A percentile compares a stretch with the other conserved stretches of the same genome.
phyloP scores from a whole-genome alignment of 352 stramenopile species.

The Phytophthora quininea region DNA sequence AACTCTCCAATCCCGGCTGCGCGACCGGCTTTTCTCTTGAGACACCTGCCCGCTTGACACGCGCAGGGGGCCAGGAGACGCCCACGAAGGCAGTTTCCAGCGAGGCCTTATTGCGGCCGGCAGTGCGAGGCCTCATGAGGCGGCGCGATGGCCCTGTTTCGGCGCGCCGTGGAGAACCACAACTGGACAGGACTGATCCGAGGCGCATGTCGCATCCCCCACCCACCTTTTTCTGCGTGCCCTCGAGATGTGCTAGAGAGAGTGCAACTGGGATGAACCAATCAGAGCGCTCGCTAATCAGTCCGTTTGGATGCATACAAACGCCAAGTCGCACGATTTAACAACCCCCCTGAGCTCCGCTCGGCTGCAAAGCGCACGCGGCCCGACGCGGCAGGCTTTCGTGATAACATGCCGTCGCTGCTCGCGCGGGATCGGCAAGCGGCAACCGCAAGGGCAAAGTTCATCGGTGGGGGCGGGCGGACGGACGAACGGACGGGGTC shows the following conservation, averaged over 20 bases:
- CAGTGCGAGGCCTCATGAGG: neutral
- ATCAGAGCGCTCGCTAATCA: constrained; percentile 17
- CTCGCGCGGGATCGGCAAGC: neutral
- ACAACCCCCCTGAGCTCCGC: neutral
- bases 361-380: neutral
- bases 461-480: neutral
- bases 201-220: constrained; percentile 32
- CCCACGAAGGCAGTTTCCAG: neutral
- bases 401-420: neutral
- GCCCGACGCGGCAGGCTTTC: neutral
- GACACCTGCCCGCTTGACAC: constrained; percentile 20
- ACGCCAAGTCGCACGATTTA: neutral
- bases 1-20: neutral
- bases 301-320: constrained; percentile 21
- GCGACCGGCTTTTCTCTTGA: constrained; percentile 35
- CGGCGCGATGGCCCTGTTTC: constrained; percentile 3
- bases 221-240: constrained; percentile 32
- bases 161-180: constrained; percentile 3
- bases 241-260: constrained; percentile 31
- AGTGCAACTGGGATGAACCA: constrained; percentile 30
- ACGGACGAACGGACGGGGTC: too few species aligned
- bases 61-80: neutral
- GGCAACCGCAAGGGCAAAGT: neutral
- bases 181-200: constrained; percentile 29
- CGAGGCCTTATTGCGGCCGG: neutral